A percentile compares a stretch with the other conserved stretches of the same genome.
phyloP scores from a whole-genome alignment of 1,139 yeast species.

The Kodamaea sp. region DNA sequence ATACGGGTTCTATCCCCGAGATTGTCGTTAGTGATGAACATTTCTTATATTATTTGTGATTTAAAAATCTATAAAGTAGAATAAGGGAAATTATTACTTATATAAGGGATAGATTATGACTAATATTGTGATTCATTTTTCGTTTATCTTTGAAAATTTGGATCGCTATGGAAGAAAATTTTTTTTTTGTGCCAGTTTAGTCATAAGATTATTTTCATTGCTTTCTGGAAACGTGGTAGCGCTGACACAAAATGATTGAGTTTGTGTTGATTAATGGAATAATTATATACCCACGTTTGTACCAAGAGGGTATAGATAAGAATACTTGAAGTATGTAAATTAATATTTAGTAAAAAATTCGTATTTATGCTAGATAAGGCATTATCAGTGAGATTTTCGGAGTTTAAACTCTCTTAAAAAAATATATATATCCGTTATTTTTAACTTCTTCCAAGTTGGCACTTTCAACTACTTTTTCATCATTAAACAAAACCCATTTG shows the following conservation, averaged over 20 bases:
- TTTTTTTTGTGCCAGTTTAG: no score
- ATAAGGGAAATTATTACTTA: background rate
- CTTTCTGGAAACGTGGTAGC: no score
- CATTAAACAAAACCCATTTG: constrained; percentile 87
- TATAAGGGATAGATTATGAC: background rate
- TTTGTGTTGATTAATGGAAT: no score
- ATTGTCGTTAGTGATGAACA: constrained; percentile 82
- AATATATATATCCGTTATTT: constrained; percentile 59
- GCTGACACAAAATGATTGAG: no score
- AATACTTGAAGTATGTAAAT: no score
- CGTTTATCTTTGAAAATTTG: background rate
- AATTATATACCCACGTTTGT: no score
- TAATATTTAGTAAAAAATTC: no score
- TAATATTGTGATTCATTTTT: background rate
- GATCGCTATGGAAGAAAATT: no score
- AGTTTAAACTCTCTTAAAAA: constrained; percentile 27
- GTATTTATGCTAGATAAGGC: no score
- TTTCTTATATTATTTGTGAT: constrained; percentile 20
- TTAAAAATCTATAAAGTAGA: background rate
- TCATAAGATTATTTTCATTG: no score
- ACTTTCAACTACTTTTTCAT: constrained; percentile 83
- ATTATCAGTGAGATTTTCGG: no score
- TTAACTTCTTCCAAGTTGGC: constrained; percentile 63
- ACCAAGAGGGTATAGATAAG: no score
- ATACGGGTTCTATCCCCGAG: constrained; percentile 77